These are phyloP conservation scores for Verbascum thapsus DNA, from an alignment of 257 asterid genomes.

Conservation along the genomic window DNA sequence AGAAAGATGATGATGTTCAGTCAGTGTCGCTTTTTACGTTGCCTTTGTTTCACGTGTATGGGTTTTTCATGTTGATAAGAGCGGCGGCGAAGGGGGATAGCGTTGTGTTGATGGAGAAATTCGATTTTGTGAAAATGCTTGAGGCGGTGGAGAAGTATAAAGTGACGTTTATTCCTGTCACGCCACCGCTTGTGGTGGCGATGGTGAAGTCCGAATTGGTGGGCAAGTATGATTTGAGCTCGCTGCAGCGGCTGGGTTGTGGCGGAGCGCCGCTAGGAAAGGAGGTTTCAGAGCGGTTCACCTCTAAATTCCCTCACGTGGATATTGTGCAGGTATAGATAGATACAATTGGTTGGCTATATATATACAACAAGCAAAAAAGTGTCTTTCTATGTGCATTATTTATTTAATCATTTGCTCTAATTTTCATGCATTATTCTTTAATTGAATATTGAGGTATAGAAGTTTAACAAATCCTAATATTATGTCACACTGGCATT, in stretches of 20 bases:
- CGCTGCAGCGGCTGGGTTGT: slow-evolving; percentile 42
- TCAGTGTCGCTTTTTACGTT: slow-evolving; percentile 48
- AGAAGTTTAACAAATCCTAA: background rate
- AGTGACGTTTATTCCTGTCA: slow-evolving; percentile 58
- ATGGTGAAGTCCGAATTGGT: slow-evolving; percentile 58
- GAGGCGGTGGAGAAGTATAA: slow-evolving; percentile 52
- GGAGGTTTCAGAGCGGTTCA: slow-evolving; percentile 53
- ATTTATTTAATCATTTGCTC: background rate
- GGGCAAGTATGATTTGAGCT: slow-evolving; percentile 54
- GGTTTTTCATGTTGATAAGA: slow-evolving; percentile 54
- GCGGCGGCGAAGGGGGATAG: slow-evolving; percentile 55
- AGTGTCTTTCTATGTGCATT: slow-evolving; percentile 14
- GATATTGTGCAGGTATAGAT: slow-evolving; percentile 48
- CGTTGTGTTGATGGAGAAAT: slow-evolving; percentile 44
- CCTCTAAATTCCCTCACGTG: slow-evolving; percentile 47
- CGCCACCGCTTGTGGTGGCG: slow-evolving; percentile 76
- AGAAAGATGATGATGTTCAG: slow-evolving; percentile 7
- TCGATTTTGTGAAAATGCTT: slow-evolving; percentile 63
- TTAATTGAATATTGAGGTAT: background rate
- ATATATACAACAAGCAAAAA: too few species aligned
- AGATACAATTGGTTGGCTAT: too few species aligned
- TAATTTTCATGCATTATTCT: background rate
- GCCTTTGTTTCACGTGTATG: slow-evolving; percentile 71
- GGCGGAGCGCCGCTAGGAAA: slow-evolving; percentile 77
- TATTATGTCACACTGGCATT: too few species aligned